Base-by-base conservation (phyloP, 768 basidiomycete species). In the Mrakia frigida region DNA sequence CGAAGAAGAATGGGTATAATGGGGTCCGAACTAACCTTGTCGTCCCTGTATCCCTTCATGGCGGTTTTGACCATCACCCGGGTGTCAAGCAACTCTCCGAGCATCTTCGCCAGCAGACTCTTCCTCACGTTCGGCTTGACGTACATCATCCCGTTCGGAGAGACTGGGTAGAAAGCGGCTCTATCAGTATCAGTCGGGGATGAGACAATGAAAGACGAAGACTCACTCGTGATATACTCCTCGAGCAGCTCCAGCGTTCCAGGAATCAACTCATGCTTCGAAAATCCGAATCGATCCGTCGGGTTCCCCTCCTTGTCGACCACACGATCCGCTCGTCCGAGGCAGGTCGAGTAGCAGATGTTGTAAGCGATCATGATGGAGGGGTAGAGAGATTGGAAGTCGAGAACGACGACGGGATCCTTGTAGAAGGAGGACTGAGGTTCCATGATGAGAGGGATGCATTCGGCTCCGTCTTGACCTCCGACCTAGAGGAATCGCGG, bases 321-420 rank as follows among this genome's bases (percentile, higher is more conserved):
- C 84, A 95, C 96, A n/a, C 89, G 86, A n/a, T 86, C 86, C 53
- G 93, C 86, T 18, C 95, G 89, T 14, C 97, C 97, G 41, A 99
- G 86, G 82, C 95, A 98, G 2, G 97, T 99, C 37, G 95, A 98
- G 82, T 94, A 95, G 81, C 92, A 94, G 43, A 73, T 67, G 82
- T 98, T 98, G 84, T 99, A 95, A 9, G 94, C 96, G 80, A 98
- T 96, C 96, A 98, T 98, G 77, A 98, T 86, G 0, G 94, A 97
- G 0, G 97, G 97, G 82, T 99, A 99, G 35, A 99, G 87, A 2
- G 92, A 94, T 80, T 97, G 93, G 82, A 98, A 99, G 82, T 99
- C 97, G 74, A 99, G 86, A 0, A 99, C 95, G 50, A 98, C 85
- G 18, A 99, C 86, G 6, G 97, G 97, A 79, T 91, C 91, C 59